Conservation (phyloP, 2,329 filamentous ascomycete genomes). For the Penicillium vulpinum region DNA sequence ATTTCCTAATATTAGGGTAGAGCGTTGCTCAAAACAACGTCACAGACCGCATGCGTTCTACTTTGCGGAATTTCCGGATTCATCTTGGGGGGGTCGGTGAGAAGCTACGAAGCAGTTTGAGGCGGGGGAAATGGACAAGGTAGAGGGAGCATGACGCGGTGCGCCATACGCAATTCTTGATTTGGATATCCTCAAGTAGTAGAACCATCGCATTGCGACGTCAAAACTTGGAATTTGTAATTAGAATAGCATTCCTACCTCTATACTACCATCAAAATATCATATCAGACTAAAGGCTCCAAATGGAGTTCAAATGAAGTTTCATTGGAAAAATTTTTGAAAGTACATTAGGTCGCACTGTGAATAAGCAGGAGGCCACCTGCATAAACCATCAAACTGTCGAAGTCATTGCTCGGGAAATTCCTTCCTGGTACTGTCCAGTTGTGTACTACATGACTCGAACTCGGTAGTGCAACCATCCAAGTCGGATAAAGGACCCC, state of each 20-base stretch:
- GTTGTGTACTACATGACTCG: not conserved
- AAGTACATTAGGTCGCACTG: too few relatives aligned
- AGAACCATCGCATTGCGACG: too few relatives aligned
- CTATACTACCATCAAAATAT: too few relatives aligned
- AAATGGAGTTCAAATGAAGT: too few relatives aligned
- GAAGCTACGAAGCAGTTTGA: not conserved
- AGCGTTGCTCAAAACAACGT: not conserved
- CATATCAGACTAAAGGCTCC: too few relatives aligned
- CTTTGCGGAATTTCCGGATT: not conserved
- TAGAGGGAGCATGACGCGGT: too few relatives aligned
- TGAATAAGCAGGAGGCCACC: too few relatives aligned
- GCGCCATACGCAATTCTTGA: too few relatives aligned
- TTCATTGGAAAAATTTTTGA: not conserved
- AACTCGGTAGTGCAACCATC: not conserved
- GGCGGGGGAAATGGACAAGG: not conserved
- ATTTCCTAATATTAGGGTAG: not conserved
- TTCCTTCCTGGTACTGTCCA: not conserved
- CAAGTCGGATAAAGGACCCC: not conserved
- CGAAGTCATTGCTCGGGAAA: not conserved
- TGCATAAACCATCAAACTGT: not conserved
- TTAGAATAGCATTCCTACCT: too few relatives aligned
- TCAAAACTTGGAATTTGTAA: too few relatives aligned
- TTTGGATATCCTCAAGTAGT: too few relatives aligned
- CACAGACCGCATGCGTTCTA: not conserved
- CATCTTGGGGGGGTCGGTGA: too few relatives aligned